Evolutionary conservation across 768 basidiomycete genomes (phyloP), one percentile per base, ranked within the genome.

Genomic region (Cystobasidium tubakii): DNA sequence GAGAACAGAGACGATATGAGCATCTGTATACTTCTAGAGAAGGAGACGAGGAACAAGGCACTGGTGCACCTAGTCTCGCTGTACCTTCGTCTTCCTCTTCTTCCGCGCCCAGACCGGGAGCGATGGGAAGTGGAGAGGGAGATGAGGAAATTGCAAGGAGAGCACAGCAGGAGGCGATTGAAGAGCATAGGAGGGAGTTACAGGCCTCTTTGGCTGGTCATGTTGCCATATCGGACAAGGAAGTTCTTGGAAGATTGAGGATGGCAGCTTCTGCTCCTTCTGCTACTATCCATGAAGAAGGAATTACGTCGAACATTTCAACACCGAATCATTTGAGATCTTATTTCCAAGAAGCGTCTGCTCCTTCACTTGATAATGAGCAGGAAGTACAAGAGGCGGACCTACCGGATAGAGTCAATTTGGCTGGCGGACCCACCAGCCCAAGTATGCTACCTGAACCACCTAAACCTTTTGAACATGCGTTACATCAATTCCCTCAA

Each of bases 11-110:
- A n/a, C 23, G 55, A 12, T 71, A 71, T 36, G 69, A 71, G 34
- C 69, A 71, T 60, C 34, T 71, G 27, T 71, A 71, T 71, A 12
- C 54, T 19, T 57, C 54, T 31, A 31, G 69, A 34, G 69, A 71
- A 39, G 69, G 69, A 4, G 69, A 60, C 15, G 55, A 34, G 2
- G 69, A 71, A 44, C 69, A 71, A 55, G 17, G 23, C 12, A 71
- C 53, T n/a, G 69, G 69, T 33, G 69, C 69, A 2, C 66, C 66
- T 23, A 27, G 15, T 43, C 27, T 36, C 10, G 12, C 63, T 31
- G 23, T 34, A 60, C 6, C 57, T 13, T 23, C n/a, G 31, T 42
- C 63, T 36, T 36, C 34, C 57, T 15, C 31, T 62, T 39, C 31
- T 17, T 31, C 57, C 15, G 27, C 25, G 39, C 39, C n/a, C n/a